These are phyloP conservation scores for Saksenaea oblongispora DNA, from an alignment of 371 early-diverging fungal genomes.

Conservation along the genomic window DNA sequence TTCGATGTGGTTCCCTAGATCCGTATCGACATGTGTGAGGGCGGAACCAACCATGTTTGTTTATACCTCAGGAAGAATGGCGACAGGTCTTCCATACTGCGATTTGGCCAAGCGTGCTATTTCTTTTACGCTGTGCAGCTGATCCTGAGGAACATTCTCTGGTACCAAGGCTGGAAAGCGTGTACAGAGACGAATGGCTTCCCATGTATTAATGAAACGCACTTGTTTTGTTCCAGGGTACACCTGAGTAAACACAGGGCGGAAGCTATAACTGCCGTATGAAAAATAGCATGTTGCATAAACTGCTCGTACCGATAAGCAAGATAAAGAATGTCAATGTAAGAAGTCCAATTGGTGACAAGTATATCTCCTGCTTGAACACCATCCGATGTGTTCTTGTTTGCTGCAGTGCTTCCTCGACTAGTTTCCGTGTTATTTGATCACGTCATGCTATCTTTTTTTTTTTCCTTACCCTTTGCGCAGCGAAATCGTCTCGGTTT, in stretches of 20 bases:
- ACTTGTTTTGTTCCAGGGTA: conserved; percentile 51
- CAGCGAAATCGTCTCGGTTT: conserved; percentile 52
- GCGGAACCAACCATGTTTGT: too few relatives aligned
- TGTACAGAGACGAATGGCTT: conserved; percentile 57
- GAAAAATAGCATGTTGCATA: conserved; percentile 1
- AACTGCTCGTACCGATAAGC: conserved; percentile 51
- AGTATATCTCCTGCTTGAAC: conserved; percentile 69
- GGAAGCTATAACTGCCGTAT: conserved; percentile 38
- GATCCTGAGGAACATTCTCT: conserved; percentile 12
- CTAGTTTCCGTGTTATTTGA: not conserved
- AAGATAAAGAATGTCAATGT: conserved; percentile 82
- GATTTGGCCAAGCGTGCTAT: conserved; percentile 51
- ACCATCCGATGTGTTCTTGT: conserved; percentile 2
- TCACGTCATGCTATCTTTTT: not conserved
- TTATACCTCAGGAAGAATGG: conserved; percentile 79
- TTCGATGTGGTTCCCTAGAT: conserved; percentile 83
- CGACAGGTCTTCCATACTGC: conserved; percentile 64
- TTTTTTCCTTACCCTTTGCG: conserved; percentile 50
- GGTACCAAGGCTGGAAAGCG: conserved; percentile 44
- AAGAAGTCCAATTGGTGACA: conserved; percentile 83
- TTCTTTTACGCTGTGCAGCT: conserved; percentile 48
- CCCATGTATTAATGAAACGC: conserved; percentile 54
- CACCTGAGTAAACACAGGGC: conserved; percentile 77
- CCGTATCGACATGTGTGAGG: too few relatives aligned
- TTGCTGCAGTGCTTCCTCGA: conserved; percentile 23